Conservation (phyloP, 1,139 yeast species). For the Suhomyces maxii region DNA sequence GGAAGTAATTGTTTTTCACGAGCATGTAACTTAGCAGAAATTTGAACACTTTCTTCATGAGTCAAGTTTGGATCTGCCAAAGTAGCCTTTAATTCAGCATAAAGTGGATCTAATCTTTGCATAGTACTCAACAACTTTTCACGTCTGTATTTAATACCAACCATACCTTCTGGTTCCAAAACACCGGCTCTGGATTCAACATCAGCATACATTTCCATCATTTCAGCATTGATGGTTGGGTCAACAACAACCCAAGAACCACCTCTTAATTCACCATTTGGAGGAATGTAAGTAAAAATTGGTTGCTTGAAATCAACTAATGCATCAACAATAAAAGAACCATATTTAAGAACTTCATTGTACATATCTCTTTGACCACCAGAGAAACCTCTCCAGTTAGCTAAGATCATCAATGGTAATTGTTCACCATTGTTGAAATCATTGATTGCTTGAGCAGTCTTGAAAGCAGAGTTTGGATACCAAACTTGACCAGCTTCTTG, state of each 20-base stretch:
- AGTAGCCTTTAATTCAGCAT: conserved; percentile 64
- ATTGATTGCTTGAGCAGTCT: conserved; percentile 97
- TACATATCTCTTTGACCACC: conserved; percentile 99
- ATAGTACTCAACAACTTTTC: conserved; percentile 87
- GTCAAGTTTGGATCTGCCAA: conserved; percentile 52
- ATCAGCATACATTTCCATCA: conserved; percentile 99
- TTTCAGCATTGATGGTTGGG: conserved; percentile 92
- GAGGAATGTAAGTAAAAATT: conserved; percentile 93
- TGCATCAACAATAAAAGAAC: conserved; percentile 95
- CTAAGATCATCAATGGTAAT: conserved; percentile 93
- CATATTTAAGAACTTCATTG: conserved; percentile 95
- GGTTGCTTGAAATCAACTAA: conserved; percentile 96
- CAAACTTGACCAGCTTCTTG: conserved; percentile 99
- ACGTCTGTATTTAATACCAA: conserved; percentile 94
- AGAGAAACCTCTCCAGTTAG: conserved; percentile 99
- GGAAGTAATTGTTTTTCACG: conserved; percentile 85
- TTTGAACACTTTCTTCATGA: conserved; percentile 64
- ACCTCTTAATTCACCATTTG: conserved; percentile 97
- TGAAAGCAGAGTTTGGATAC: conserved; percentile 98
- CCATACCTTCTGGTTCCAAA: conserved; percentile 98
- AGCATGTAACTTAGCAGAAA: conserved; percentile 65
- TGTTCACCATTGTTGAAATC: conserved; percentile 98
- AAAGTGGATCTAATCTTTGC: conserved; percentile 81
- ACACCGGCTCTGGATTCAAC: conserved; percentile 97
- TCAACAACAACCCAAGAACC: conserved; percentile 99